Base-by-base conservation (phyloP, 345 rosid species). In the Carallia brachiata region DNA sequence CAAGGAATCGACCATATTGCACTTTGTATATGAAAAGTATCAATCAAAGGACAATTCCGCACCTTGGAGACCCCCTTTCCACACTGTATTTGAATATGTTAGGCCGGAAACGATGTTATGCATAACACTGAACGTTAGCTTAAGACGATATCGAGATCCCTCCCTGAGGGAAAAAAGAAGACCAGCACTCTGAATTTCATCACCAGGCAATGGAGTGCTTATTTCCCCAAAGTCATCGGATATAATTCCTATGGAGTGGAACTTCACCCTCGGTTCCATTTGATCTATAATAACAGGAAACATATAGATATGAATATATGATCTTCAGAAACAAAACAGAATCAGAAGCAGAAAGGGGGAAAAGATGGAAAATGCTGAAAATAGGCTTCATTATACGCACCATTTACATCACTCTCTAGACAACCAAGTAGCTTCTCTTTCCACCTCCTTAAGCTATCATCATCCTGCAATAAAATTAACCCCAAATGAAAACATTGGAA, bases 381-480 rank as follows among this genome's bases (percentile, higher is more conserved):
- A 3, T 68, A 23, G 44, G 37, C 62, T 15, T 31, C 7, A 59
- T 66, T 48, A 9, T 19, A 68, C 71, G 40, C 54, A 85, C 86
- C 86, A 62, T 78, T 76, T 48, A 84, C 61, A 73, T 86, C 84
- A 36, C 67, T 77, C 67, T 86, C 93, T 4, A 90, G 77, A 27
- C 79, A 74, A 10, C 96, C 96, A 66, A 90, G 80, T 69, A 90
- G 86, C 81, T 90, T 82, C 79, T 88, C 91, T 61, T 90, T 90
- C 93, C 96, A 90, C 75, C 90, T 84, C 72, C 85, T 85, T 71
- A 90, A 80, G 84, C 96, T 90, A 40, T 86, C 91, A 81, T 90
- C 96, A 65, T 90, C 93, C 96, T 90, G 84, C 61, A 79, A 77
- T 23, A 52, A 70, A 56, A 15, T 10, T 5, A 19, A 56, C 34